Evolutionary conservation across 345 rosid genomes (phyloP), one percentile per base, ranked within the genome.

Genomic region (Rubroshorea leprosula): DNA sequence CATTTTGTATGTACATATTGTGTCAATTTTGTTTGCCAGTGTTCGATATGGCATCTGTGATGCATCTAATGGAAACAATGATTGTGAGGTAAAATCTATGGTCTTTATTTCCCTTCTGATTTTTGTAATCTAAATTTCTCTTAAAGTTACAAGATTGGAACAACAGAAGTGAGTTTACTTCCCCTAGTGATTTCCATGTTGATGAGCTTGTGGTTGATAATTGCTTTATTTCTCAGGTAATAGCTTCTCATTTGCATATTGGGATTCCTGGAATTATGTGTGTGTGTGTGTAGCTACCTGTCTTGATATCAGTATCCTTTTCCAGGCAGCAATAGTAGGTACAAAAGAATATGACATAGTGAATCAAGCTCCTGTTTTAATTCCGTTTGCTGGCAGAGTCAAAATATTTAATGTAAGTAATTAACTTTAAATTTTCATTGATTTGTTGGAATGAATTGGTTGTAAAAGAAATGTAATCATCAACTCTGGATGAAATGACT

Each of bases 81-180:
- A 52, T 50, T 49, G 57, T n/a, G 38, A 17, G 63, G 63, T 29
- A 71, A 68, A 61, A 54, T 18, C 63, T 48, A 17, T 55, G 12
- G 2, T 20, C 55, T 58, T 6, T 41, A 15, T 49, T 51, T 46
- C 50, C 58, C 50, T 55, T 48, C 67, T 63, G 54, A 50, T 65
- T 60, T 65, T 38, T 58, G 49, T 58, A 22, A 59, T 46, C 29
- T 56, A n/a, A 55, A 55, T 53, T 65, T n/a, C 61, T 73, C 20
- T 57, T 55, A 54, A 62, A 93, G 99, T 76, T 94, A 79, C 97
- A 82, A 80, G 97, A 94, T 78, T 94, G 99, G 99, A 90, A 94
- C 64, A 90, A 80, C 64, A 76, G 99, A 67, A 75, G 82, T 57
- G 73, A 87, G 44, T 94, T 94, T 72, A 74, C 90, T 51, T 76